Base-by-base conservation (phyloP, 148 eudicot genomes). In the Rheum nobile region DNA sequence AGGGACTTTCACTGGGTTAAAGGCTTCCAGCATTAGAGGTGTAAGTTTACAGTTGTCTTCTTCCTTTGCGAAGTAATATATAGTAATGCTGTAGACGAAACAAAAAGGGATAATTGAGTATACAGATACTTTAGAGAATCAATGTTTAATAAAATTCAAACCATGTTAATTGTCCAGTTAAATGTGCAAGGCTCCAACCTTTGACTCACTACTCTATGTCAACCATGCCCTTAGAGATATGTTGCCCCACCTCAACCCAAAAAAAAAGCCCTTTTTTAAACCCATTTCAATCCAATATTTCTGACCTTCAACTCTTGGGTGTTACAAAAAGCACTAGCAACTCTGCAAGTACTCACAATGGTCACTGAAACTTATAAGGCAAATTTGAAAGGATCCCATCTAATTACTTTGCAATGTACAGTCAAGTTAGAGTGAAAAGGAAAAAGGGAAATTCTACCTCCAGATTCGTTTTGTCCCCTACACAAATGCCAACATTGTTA, bases 21-120 rank as follows among this genome's bases (percentile, higher is more conserved):
- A 86, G 38, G 85, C 87, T 70, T 80, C 86, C n/a, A 87, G 86
- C 82, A 34, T 79, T 38, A 83, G 28, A 16, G 92, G 89, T 76
- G 75, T 76, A 52, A 93, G 83, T 42, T 41, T 83, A 69, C 88
- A 80, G 21, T 82, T 79, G 29, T 65, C 44, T 76, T 85, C 92
- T 79, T 90, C 89, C 81, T 88, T 93, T 35, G 89, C 98, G 76
- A 90, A 93, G 82, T 87, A 90, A 77, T 79, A 82, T 50, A 93
- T 80, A 5, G 90, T 93, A 35, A 93, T 86, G 67, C 96, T 93
- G 89, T 75, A 54, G 54, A 50, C 28, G 54, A 63, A 77, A 57
- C 42, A 39, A 34, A 72, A 35, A 44, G 14, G 34, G 8, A 31
- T 19, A 28, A 43, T 19, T 61, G 16, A 24, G 43, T 3, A 63